Conservation (phyloP, 148 eudicot genomes). For the Drosera capensis region DNA sequence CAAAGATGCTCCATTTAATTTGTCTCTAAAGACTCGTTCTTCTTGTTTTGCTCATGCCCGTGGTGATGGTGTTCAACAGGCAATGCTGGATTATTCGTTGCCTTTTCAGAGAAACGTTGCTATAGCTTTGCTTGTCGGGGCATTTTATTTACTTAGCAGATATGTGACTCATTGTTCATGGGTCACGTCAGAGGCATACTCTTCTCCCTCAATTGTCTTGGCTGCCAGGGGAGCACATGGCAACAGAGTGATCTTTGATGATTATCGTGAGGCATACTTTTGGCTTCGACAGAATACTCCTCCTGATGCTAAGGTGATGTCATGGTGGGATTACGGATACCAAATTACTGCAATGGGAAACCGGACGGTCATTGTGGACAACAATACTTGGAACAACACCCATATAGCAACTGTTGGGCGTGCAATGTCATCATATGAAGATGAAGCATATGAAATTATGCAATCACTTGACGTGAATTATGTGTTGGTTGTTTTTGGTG, state of each 20-base stretch:
- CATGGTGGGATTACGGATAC: constrained; percentile 99
- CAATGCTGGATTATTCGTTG: constrained; percentile 59
- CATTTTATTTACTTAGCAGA: constrained; percentile 83
- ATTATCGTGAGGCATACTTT: constrained; percentile 95
- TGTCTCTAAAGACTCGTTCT: not conserved
- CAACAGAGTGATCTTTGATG: constrained; percentile 86
- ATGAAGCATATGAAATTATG: constrained; percentile 96
- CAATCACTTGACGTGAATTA: constrained; percentile 90
- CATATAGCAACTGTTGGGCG: constrained; percentile 98
- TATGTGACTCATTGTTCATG: constrained; percentile 89
- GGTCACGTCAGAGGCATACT: constrained; percentile 99
- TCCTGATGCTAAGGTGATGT: constrained; percentile 89
- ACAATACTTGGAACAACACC: constrained; percentile 97
- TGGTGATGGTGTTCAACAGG: constrained; percentile 30
- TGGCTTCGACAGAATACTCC: constrained; percentile 98
- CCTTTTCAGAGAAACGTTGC: constrained; percentile 80
- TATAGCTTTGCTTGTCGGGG: constrained; percentile 79
- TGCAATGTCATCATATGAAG: constrained; percentile 97
- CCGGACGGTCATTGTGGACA: constrained; percentile 93
- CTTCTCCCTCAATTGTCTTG: constrained; percentile 93
- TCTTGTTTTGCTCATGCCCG: not conserved
- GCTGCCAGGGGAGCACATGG: constrained; percentile 96
- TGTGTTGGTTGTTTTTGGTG: constrained; percentile 95
- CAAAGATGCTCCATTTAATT: not conserved
- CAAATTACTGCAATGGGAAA: constrained; percentile 99